Conservation (phyloP, 116 monocot genomes). For the Zostera marina region DNA sequence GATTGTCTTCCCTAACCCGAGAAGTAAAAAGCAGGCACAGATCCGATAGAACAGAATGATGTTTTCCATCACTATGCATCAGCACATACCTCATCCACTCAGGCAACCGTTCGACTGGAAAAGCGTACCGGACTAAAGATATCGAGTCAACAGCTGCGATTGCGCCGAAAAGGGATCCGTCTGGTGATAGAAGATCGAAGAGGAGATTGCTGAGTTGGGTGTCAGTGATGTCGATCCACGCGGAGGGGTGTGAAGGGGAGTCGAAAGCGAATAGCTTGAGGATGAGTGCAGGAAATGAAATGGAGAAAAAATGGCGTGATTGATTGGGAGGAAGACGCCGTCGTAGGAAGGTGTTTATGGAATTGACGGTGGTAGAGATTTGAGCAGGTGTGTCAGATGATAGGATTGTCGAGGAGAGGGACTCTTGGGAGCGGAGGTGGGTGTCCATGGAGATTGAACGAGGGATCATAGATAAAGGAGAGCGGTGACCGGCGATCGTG, state of each 20-base stretch:
- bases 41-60: constrained; percentile 10
- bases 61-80: constrained; percentile 3
- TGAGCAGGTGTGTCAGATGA: constrained; percentile 31
- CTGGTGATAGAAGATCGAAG: constrained; percentile 35
- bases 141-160: constrained; percentile 42
- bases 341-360: constrained; percentile 39
- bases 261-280: constrained; percentile 76
- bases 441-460: constrained; percentile 32
- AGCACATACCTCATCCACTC: constrained; percentile 61
- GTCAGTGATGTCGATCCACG: constrained; percentile 37
- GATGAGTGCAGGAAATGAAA: constrained; percentile 63
- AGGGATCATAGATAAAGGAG: constrained; percentile 11
- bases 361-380: constrained; percentile 36
- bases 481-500: not conserved
- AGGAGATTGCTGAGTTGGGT: constrained; percentile 14
- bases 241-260: constrained; percentile 7
- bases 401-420: constrained; percentile 37
- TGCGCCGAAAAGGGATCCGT: constrained; percentile 38
- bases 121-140: constrained; percentile 45
- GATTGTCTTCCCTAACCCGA: constrained; percentile 31
- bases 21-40: constrained; percentile 45
- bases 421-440: constrained; percentile 29
- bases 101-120: constrained; percentile 53
- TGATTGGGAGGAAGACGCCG: constrained; percentile 34
- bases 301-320: constrained; percentile 59